These are phyloP conservation scores for Sutorius australiensis DNA, from an alignment of 768 basidiomycete genomes.

Conservation along the genomic window DNA sequence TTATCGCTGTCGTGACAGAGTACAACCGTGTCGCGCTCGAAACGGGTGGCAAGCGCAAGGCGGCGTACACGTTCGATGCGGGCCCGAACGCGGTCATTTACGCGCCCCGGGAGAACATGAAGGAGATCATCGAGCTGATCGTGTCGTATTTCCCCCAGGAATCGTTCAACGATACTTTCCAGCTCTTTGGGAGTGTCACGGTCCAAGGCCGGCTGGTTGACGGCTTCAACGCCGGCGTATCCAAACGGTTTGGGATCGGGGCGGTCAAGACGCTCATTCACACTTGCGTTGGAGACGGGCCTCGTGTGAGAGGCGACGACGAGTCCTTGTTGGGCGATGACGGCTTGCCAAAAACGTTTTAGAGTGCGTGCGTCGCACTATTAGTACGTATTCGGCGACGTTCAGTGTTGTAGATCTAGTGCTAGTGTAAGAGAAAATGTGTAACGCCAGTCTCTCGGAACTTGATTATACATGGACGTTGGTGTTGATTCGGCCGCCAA, in stretches of 20 bases:
- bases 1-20: conserved; percentile 88
- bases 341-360: conserved; percentile 66
- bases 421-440: neutral
- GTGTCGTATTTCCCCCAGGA: conserved; percentile 84
- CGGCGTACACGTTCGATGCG: conserved; percentile 98
- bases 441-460: conserved; percentile 3
- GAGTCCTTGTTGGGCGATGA: conserved; percentile 64
- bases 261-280: conserved; percentile 89
- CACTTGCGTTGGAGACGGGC: conserved; percentile 90
- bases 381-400: neutral
- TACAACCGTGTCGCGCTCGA: conserved; percentile 79
- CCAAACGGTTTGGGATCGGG: conserved; percentile 66
- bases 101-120: conserved; percentile 70
- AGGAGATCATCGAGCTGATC: conserved; percentile 73
- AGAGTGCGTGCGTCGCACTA: neutral
- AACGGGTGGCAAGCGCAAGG: conserved; percentile 58
- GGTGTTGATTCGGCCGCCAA: neutral
- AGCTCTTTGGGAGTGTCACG: conserved; percentile 46
- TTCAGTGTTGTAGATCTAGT: neutral
- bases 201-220: conserved; percentile 51
- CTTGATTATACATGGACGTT: neutral
- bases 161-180: conserved; percentile 73
- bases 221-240: conserved; percentile 78
- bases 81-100: conserved; percentile 99
- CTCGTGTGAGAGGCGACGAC: conserved; percentile 57